Conservation (phyloP, 2,329 filamentous ascomycete genomes). For the Cladosporium oxysporum region DNA sequence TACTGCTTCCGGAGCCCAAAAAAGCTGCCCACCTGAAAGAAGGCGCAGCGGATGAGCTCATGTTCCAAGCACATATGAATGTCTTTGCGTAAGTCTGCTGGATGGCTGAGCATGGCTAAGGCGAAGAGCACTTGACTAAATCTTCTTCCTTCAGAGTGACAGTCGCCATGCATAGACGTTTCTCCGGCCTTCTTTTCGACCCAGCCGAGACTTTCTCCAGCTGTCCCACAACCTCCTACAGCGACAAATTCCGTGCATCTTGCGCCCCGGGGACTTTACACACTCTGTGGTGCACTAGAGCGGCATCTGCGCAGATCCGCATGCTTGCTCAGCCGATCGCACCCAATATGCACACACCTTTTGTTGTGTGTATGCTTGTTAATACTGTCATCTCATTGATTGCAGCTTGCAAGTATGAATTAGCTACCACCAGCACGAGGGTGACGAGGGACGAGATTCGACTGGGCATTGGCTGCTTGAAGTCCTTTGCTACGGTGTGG, state of each 20-base stretch:
- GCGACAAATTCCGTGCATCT: constrained; percentile 1
- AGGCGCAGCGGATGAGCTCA: neutral
- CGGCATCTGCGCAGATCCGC: neutral
- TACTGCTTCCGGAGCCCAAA: constrained; percentile 7
- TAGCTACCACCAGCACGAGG: neutral
- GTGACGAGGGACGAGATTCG: constrained; percentile 7
- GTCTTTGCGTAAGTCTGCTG: neutral
- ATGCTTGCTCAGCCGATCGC: neutral
- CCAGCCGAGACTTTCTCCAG: constrained; percentile 9
- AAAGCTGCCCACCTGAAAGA: neutral
- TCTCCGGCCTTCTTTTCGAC: constrained; percentile 11
- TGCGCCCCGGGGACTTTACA: neutral
- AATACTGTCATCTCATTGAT: neutral
- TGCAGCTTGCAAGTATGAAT: neutral
- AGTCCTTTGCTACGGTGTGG: constrained; percentile 5
- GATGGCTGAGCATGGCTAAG: neutral
- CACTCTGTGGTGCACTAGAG: neutral
- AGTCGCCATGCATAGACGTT: constrained; percentile 7
- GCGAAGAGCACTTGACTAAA: neutral
- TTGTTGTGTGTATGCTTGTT: neutral
- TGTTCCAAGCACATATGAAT: neutral
- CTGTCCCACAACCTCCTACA: constrained; percentile 7
- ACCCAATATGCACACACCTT: neutral
- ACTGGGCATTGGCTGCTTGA: constrained; percentile 1
- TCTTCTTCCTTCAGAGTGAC: neutral